These are phyloP conservation scores for Arthrobotrys sinensis DNA, from an alignment of 2,329 filamentous ascomycete genomes.

Conservation along the genomic window DNA sequence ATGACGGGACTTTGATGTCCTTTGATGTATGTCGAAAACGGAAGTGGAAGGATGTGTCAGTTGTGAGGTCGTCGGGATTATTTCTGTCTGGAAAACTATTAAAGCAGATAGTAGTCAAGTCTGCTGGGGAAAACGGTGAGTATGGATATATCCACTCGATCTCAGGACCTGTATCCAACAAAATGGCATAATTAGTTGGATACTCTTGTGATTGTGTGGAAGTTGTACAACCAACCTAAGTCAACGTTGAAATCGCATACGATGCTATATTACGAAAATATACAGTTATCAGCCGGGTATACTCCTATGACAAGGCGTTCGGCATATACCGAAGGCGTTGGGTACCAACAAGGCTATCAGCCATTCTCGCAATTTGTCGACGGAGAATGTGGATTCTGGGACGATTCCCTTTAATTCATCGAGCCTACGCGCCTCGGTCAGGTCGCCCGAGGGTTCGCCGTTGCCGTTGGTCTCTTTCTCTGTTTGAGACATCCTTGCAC, in stretches of 20 bases:
- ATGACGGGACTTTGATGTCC: constrained; percentile 62
- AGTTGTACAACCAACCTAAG: constrained; percentile 60
- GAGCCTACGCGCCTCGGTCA: constrained; percentile 58
- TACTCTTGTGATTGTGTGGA: background rate
- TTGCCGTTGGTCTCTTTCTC: constrained; percentile 63
- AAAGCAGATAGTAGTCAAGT: constrained; percentile 65
- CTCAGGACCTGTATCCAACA: constrained; percentile 62
- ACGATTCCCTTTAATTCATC: constrained; percentile 48
- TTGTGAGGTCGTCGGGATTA: constrained; percentile 63
- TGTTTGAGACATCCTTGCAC: constrained; percentile 25
- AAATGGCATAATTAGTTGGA: constrained; percentile 6
- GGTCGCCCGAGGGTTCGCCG: constrained; percentile 63
- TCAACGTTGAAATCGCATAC: constrained; percentile 65
- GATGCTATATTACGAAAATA: constrained; percentile 56
- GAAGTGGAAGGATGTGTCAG: constrained; percentile 64
- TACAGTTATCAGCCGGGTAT: constrained; percentile 26
- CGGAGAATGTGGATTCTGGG: constrained; percentile 63
- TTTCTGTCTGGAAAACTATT: constrained; percentile 65
- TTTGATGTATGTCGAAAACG: constrained; percentile 65
- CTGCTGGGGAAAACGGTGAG: constrained; percentile 64
- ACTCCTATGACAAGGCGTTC: background rate
- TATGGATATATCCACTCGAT: constrained; percentile 65
- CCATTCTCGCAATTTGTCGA: constrained; percentile 64
- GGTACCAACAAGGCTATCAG: constrained; percentile 64
- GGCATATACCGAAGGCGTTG: constrained; percentile 2